A percentile compares a stretch with the other conserved stretches of the same genome.
Conservation (phyloP, 2,329 filamentous ascomycete species). For the Trichoderma cornu-damae region DNA sequence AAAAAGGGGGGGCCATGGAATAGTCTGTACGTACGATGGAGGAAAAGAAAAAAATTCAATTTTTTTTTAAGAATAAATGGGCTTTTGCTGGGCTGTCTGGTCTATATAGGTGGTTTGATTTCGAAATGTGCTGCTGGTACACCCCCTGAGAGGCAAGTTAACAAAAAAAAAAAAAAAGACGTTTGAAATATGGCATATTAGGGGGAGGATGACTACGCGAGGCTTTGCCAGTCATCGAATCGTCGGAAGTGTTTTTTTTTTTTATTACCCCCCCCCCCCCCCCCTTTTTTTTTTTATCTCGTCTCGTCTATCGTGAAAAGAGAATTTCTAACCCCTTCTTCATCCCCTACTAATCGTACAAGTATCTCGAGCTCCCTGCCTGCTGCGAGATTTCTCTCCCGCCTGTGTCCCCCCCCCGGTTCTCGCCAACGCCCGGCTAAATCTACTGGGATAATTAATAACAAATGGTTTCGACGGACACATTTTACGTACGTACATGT, state of each 20-base stretch:
- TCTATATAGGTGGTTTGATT: neutral
- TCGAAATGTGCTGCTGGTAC: too few species aligned
- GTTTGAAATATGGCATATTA: too few species aligned
- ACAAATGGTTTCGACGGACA: neutral
- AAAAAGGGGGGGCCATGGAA: too few species aligned
- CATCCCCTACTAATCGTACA: too few species aligned
- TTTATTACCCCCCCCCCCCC: too few species aligned
- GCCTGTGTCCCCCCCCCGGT: neutral
- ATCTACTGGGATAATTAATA: too few species aligned
- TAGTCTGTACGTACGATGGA: neutral
- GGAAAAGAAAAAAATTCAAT: neutral
- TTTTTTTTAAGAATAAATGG: neutral
- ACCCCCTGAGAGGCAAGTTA: too few species aligned
- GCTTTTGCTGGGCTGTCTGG: neutral
- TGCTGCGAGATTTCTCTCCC: neutral
- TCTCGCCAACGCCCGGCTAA: neutral
- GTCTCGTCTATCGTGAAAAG: neutral
- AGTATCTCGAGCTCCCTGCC: constrained; percentile 3
- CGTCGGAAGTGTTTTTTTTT: neutral
- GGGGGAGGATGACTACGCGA: too few species aligned
- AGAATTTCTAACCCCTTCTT: neutral
- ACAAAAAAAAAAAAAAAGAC: too few species aligned
- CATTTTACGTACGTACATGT: constrained; percentile 1
- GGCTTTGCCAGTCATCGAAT: neutral
- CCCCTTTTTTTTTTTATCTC: too few species aligned